Evolutionary conservation across 768 basidiomycete genomes (phyloP), one percentile per base, ranked within the genome.

Genomic region (Phylloporus sp.): DNA sequence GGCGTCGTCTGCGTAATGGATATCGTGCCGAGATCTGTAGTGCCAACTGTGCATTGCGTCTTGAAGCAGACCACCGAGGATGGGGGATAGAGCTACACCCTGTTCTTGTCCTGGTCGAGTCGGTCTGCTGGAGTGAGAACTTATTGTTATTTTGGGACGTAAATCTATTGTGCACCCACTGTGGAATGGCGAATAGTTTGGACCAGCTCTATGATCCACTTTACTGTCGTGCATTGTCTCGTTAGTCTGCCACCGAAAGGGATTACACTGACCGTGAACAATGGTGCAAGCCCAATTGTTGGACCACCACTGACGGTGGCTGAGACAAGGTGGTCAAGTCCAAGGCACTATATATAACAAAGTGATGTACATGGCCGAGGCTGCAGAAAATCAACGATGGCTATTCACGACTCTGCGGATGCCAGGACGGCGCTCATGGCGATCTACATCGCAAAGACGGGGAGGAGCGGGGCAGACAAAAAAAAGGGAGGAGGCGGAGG

Each of bases 101-200:
- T n/a, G n/a, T n/a, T n/a, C n/a, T n/a, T n/a, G n/a, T n/a, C n/a
- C n/a, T n/a, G n/a, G n/a, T n/a, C n/a, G n/a, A n/a, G n/a, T n/a
- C 77, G 2, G 79, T 81, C 33, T 81, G 81, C 55, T 81, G 81
- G 80, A 81, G 80, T 84, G 49, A 72, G 82, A 33, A 71, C 75
- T 3, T 72, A 74, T 58, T 81, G 81, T 59, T 84, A 83, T 59
- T 72, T 74, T 34, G 79, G 79, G 10, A 78, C 76, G 2, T 74
- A 82, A 54, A 64, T 84, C 13, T 81, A 82, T 58, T 82, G 80
- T 56, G 82, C 79, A 0, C 81, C 82, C 1, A 84, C 83, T 1
- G 81, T 83, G 18, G 83, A 84, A 52, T 68, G 73, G 5, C 70
- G 82, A 3, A 72, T 73, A 3, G 67, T 58, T 9, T 85, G 82